A percentile compares a stretch with the other conserved stretches of the same genome.
phyloP scores from a whole-genome alignment of 441 rosid species.

The Pelargonium australe region DNA sequence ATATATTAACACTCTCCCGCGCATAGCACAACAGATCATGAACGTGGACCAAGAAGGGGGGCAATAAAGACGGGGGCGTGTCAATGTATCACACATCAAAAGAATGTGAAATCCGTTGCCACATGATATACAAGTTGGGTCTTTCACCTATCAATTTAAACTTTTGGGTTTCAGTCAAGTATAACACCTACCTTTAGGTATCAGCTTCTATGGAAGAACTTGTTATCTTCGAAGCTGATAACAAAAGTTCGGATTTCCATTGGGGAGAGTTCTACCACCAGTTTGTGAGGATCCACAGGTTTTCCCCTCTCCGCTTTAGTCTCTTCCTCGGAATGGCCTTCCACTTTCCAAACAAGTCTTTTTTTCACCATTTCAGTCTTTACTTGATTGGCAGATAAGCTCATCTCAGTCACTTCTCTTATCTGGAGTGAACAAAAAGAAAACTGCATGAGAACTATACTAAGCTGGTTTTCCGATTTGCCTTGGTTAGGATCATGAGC shows the following conservation, averaged over 20 bases:
- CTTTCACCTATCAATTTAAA: too few relatives aligned
- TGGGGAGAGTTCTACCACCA: slow-evolving; percentile 38
- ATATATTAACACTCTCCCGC: too few relatives aligned
- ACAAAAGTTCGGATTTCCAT: slow-evolving; percentile 42
- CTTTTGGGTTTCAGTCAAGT: background rate
- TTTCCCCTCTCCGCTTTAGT: slow-evolving; percentile 27
- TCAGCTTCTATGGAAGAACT: slow-evolving; percentile 12
- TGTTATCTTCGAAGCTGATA: slow-evolving; percentile 25
- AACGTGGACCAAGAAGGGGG: too few relatives aligned
- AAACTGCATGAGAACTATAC: background rate
- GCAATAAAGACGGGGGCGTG: too few relatives aligned
- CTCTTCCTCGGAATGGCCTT: slow-evolving; percentile 25
- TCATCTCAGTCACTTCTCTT: slow-evolving; percentile 26
- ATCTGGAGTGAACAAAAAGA: slow-evolving; percentile 24
- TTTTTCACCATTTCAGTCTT: slow-evolving; percentile 35
- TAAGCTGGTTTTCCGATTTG: background rate
- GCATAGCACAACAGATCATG: too few relatives aligned
- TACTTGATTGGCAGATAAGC: slow-evolving; percentile 39
- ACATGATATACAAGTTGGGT: too few relatives aligned
- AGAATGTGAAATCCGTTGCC: too few relatives aligned
- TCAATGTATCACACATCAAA: too few relatives aligned
- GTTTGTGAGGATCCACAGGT: slow-evolving; percentile 26
- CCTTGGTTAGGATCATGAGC: background rate
- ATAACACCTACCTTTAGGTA: slow-evolving; percentile 9
- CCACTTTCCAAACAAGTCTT: slow-evolving; percentile 36